Percentiles rank a stretch among this genome's conserved stretches.
Conservation (phyloP, 257 asterid species). For the Nicotiana noctiflora region DNA sequence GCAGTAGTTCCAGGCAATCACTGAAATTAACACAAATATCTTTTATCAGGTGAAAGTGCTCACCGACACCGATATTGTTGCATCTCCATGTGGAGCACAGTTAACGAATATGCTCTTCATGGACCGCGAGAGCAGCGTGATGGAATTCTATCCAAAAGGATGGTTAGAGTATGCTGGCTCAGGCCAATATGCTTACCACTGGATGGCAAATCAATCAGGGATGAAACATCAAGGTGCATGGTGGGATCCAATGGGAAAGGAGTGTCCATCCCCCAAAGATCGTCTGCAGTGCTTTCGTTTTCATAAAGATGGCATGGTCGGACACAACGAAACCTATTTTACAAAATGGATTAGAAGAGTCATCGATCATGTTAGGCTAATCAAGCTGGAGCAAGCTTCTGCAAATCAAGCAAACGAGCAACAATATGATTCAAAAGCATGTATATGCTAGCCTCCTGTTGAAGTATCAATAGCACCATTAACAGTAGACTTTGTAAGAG, state of each 20-base stretch:
- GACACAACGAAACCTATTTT: constrained; percentile 30
- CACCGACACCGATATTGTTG: constrained; percentile 28
- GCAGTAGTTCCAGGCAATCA: not conserved
- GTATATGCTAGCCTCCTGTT: constrained; percentile 13
- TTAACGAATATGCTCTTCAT: constrained; percentile 31
- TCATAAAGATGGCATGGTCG: constrained; percentile 29
- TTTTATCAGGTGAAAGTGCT: constrained; percentile 23
- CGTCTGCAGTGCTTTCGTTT: constrained; percentile 16
- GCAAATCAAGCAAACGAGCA: not conserved
- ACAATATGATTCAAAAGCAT: constrained; percentile 7
- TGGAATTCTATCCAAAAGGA: constrained; percentile 43
- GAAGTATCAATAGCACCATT: not conserved
- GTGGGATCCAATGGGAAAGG: constrained; percentile 27
- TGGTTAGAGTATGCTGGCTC: constrained; percentile 29
- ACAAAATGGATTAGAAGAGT: constrained; percentile 31
- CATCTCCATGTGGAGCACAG: constrained; percentile 39
- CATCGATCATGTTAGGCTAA: constrained; percentile 17
- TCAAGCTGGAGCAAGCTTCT: constrained; percentile 15
- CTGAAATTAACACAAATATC: not conserved
- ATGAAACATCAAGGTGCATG: constrained; percentile 34
- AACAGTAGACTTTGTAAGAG: not conserved
- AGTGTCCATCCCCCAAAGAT: constrained; percentile 26
- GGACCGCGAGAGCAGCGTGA: constrained; percentile 25
- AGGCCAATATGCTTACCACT: constrained; percentile 33
- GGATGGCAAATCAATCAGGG: constrained; percentile 34